Conservation (phyloP, 495 filamentous ascomycete genomes). For the Terfezia claveryi region DNA sequence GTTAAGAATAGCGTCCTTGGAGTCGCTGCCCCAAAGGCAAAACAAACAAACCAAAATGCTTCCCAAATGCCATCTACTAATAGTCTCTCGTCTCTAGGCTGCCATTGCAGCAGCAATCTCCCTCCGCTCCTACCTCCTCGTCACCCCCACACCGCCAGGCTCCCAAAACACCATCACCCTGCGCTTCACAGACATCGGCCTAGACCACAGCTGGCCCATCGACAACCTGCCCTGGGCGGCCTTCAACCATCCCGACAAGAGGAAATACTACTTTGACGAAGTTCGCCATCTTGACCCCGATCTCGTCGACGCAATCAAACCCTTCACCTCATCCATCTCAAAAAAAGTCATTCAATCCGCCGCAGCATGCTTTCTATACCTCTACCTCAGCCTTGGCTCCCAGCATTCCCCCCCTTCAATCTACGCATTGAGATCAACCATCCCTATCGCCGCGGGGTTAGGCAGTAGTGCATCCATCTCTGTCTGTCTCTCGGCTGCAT, state of each 20-base stretch:
- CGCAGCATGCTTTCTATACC: conserved; percentile 71
- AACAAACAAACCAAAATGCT: background rate
- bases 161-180: conserved; percentile 76
- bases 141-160: conserved; percentile 33
- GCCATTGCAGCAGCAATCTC: conserved; percentile 89
- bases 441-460: conserved; percentile 78
- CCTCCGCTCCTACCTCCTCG: conserved; percentile 81
- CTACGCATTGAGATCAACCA: conserved; percentile 81
- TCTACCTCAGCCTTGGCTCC: conserved; percentile 70
- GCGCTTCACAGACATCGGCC: conserved; percentile 63
- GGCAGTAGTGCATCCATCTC: conserved; percentile 83
- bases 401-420: conserved; percentile 54
- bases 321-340: conserved; percentile 49
- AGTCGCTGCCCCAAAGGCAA: background rate
- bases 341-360: conserved; percentile 63
- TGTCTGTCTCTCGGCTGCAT: conserved; percentile 69
- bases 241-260: conserved; percentile 61
- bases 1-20: conserved; percentile 2
- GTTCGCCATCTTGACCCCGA: conserved; percentile 69
- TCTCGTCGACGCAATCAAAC: conserved; percentile 52
- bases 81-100: conserved; percentile 26
- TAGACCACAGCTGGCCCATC: conserved; percentile 82
- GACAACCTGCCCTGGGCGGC: conserved; percentile 64
- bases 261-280: conserved; percentile 76
- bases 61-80: too few relatives aligned